phyloP scores from a whole-genome alignment of 495 filamentous ascomycete genomes.

The Bombardia bombarda region DNA sequence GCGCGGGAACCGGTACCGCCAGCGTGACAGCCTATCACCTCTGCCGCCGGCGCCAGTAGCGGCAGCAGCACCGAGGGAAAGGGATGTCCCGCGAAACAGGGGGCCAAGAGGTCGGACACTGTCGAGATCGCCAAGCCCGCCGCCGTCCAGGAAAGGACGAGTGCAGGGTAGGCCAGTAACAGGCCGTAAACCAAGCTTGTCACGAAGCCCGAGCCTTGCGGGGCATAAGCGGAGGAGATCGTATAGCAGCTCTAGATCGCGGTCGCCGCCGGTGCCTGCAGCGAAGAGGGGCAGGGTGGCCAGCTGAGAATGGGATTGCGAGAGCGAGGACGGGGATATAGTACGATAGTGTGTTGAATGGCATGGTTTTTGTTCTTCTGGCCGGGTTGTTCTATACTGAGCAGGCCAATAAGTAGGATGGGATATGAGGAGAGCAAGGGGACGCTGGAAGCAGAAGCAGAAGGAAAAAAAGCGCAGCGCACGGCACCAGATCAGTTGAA shows the following conservation, averaged over 20 bases:
- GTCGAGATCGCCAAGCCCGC: background rate
- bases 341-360: too few relatives aligned
- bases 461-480: too few relatives aligned
- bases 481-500: too few relatives aligned
- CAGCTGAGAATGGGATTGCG: conserved; percentile 6
- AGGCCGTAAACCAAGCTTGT: conserved; percentile 1
- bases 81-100: background rate
- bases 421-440: too few relatives aligned
- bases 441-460: too few relatives aligned
- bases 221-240: conserved; percentile 19
- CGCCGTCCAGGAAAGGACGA: background rate
- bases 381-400: too few relatives aligned
- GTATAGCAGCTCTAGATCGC: conserved; percentile 16
- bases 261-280: conserved; percentile 11
- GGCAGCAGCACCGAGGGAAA: background rate
- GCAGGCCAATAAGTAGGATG: too few relatives aligned
- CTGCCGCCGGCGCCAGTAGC: too few relatives aligned
- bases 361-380: too few relatives aligned
- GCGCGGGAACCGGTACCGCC: background rate
- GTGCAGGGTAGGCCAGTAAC: background rate
- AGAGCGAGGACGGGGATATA: too few relatives aligned
- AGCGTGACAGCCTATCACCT: too few relatives aligned
- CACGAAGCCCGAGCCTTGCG: conserved; percentile 10
- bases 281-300: conserved; percentile 16
- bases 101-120: background rate